These are phyloP conservation scores for Colletotrichum higginsianum DNA, from an alignment of 2,329 filamentous ascomycete genomes.

Conservation along the genomic window DNA sequence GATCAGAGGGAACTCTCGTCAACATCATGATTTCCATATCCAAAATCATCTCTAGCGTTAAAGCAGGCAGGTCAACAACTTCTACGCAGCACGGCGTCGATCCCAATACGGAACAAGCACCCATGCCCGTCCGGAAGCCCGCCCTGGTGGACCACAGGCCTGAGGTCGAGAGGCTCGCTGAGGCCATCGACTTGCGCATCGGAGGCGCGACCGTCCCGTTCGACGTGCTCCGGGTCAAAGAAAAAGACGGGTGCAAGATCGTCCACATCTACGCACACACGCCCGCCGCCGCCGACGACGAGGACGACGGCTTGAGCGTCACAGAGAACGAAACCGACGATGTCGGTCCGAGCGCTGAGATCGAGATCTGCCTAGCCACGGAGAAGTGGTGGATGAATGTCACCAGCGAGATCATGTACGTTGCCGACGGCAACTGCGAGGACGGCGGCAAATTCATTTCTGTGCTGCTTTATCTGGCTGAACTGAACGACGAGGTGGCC, in stretches of 20 bases:
- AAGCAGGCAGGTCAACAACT: background rate
- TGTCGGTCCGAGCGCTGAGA: background rate
- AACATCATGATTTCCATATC: background rate
- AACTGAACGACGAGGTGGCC: background rate
- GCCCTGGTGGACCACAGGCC: background rate
- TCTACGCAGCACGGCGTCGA: background rate
- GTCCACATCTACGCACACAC: background rate
- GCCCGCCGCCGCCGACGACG: background rate
- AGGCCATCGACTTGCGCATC: background rate
- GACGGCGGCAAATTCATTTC: background rate
- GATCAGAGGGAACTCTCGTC: too few species aligned
- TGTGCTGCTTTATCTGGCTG: background rate
- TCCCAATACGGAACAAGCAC: background rate
- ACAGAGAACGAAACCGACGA: too few species aligned
- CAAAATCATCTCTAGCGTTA: background rate
- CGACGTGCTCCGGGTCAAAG: background rate
- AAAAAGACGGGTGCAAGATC: background rate
- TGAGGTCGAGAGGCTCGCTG: background rate
- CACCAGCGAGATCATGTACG: background rate
- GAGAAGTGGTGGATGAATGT: background rate
- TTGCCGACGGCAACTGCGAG: background rate
- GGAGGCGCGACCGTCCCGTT: background rate
- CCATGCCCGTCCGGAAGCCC: background rate
- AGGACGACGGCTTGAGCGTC: background rate
- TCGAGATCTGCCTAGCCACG: background rate